Evolutionary conservation across 169 alveolate genomes (phyloP), one percentile per base, ranked within the genome.

Genomic region (Babesia bovis): DNA sequence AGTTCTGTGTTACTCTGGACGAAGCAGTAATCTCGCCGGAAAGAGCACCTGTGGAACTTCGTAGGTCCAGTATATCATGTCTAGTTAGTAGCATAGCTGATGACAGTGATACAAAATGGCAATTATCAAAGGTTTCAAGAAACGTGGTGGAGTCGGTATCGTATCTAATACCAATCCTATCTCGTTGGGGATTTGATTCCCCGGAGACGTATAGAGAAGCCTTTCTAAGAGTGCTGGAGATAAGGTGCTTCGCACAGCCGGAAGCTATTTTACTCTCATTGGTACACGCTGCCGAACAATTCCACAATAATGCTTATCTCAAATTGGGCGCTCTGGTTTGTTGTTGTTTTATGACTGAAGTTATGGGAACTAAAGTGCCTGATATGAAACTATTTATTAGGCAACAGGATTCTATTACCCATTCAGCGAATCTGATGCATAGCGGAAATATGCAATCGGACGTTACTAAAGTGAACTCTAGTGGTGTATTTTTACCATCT

Each of bases 141-240:
- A 9, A 12, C 3, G 49, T 63, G 15, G 40, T 44, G 0, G 60
- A 63, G 1, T 45, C 59, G 5, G 19, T 63, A 4, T 28, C 63
- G 13, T 30, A 38, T 23, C 28, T 63, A 0, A 49, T 63, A 9
- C 73, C 73, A 47, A 21, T 63, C 2, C 6, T 63, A 6, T 45
- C 61, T 33, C 59, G 73, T 0, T 63, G 73, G 73, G 73, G 63
- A n/a, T 45, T 63, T 44, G 61, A 63, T 47, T 12, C 73, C 33
- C 73, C 73, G n/a, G 63, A 42, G 17, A 45, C 60, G 19, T 63
- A 45, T 60, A 45, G 17, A 35, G 73, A 63, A 33, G 73, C 60
- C 47, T 12, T 63, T 45, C 30, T 45, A 12, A 52, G 58, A 6
- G 67, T 33, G 5, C 42, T 67, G 56, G 68, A 41, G 45, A 52